phyloP scores from a whole-genome alignment of 345 rosid genomes.

The Nasturtium officinale region DNA sequence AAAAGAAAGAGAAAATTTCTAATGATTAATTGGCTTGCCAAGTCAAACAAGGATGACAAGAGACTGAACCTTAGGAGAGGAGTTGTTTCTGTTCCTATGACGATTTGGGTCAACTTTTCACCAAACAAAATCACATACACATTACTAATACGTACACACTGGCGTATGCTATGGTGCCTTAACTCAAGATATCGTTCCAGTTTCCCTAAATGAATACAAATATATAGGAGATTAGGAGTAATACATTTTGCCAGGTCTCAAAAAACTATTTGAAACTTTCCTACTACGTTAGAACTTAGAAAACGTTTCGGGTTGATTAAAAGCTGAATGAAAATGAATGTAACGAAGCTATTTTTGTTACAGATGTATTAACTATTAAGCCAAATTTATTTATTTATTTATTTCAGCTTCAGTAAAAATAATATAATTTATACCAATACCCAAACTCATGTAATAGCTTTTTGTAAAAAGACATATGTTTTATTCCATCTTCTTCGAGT shows the following conservation, averaged over 20 bases:
- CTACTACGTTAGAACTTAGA: not conserved
- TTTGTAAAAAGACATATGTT: slow-evolving; percentile 1
- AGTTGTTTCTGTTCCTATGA: slow-evolving; percentile 24
- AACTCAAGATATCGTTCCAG: not conserved
- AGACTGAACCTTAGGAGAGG: slow-evolving; percentile 30
- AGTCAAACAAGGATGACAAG: slow-evolving; percentile 31
- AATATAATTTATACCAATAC: not conserved
- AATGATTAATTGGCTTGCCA: slow-evolving; percentile 3
- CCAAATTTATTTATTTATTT: not conserved
- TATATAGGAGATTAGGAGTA: too few relatives aligned
- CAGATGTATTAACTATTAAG: not conserved
- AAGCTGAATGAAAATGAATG: not conserved
- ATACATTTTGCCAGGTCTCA: slow-evolving; percentile 22
- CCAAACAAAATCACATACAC: slow-evolving; percentile 13
- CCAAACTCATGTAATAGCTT: slow-evolving; percentile 10
- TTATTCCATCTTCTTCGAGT: not conserved
- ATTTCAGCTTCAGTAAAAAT: not conserved
- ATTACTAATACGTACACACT: slow-evolving; percentile 12
- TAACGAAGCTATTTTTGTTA: not conserved
- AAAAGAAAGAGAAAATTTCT: not conserved
- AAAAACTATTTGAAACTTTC: not conserved
- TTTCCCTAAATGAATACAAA: slow-evolving; percentile 12
- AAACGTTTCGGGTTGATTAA: not conserved
- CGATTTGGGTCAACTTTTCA: slow-evolving; percentile 18
- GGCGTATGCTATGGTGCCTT: slow-evolving; percentile 20